phyloP scores from a whole-genome alignment of 345 rosid species.

The Balakata baccata region DNA sequence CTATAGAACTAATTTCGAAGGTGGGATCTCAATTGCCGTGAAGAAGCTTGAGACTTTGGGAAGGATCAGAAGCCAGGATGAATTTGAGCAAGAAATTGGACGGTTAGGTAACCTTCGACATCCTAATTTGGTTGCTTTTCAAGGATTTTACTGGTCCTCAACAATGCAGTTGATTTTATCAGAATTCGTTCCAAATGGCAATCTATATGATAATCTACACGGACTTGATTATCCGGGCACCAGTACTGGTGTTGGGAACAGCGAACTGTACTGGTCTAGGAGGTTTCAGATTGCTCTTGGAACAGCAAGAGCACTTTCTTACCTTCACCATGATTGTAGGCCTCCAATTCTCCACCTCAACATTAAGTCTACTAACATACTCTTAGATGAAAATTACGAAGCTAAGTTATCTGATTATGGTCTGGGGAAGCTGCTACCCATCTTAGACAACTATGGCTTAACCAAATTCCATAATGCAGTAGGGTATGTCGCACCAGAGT shows the following conservation, averaged over 20 bases:
- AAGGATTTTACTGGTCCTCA: conserved; percentile 88
- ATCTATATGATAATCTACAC: conserved; percentile 75
- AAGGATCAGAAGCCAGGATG: conserved; percentile 85
- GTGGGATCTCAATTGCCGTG: conserved; percentile 85
- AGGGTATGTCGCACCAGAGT: conserved; percentile 96
- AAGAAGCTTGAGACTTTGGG: conserved; percentile 87
- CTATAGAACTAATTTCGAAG: conserved; percentile 75
- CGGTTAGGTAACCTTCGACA: conserved; percentile 69
- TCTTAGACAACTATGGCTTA: conserved; percentile 66
- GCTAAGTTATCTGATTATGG: conserved; percentile 89
- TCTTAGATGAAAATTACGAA: conserved; percentile 67
- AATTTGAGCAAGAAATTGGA: conserved; percentile 85
- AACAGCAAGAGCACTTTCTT: conserved; percentile 83
- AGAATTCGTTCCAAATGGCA: conserved; percentile 70
- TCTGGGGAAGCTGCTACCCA: conserved; percentile 71
- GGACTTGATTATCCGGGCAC: conserved; percentile 51
- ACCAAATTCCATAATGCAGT: conserved; percentile 82
- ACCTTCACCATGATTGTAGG: conserved; percentile 84
- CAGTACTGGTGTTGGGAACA: conserved; percentile 58
- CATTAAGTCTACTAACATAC: conserved; percentile 83
- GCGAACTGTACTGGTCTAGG: conserved; percentile 70
- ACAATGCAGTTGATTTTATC: conserved; percentile 77
- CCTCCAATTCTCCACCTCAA: conserved; percentile 91
- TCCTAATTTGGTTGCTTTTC: conserved; percentile 70
- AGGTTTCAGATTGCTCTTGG: conserved; percentile 86